Conservation (phyloP, 116 monocot species). For the Phalaenopsis hybrid region DNA sequence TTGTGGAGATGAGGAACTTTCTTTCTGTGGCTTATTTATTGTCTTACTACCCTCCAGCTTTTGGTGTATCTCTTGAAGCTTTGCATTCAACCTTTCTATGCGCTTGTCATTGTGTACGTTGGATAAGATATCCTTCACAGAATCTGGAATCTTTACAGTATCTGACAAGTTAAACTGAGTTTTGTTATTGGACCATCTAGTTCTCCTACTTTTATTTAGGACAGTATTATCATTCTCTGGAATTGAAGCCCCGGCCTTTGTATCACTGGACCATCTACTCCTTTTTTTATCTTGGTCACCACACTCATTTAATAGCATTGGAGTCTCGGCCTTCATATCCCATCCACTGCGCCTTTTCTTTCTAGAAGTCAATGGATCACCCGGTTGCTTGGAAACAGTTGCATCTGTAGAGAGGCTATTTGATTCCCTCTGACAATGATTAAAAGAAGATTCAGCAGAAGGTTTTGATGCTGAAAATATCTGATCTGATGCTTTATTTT, state of each 20-base stretch:
- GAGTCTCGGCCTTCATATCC: slow-evolving; percentile 15
- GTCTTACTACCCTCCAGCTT: background rate
- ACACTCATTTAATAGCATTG: background rate
- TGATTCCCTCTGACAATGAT: background rate
- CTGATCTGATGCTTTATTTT: background rate
- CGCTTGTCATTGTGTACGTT: background rate
- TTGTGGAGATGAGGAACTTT: background rate
- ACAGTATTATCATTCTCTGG: background rate
- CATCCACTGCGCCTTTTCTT: slow-evolving; percentile 39
- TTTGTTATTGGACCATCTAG: slow-evolving; percentile 29
- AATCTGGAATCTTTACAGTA: background rate
- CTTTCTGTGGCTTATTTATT: background rate
- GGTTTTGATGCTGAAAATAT: background rate
- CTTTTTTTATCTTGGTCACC: slow-evolving; percentile 3
- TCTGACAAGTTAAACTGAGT: slow-evolving; percentile 9
- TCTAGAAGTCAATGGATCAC: slow-evolving; percentile 15
- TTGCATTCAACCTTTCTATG: background rate
- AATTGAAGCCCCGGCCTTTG: slow-evolving; percentile 1
- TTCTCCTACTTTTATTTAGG: slow-evolving; percentile 5
- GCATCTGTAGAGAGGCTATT: slow-evolving; percentile 4
- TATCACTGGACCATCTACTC: slow-evolving; percentile 24
- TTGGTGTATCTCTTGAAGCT: background rate
- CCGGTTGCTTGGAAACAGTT: slow-evolving; percentile 4
- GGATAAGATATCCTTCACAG: background rate
- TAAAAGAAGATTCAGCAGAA: background rate